phyloP scores from a whole-genome alignment of 73 alveolate genomes.

The Durusdinium trenchii region DNA sequence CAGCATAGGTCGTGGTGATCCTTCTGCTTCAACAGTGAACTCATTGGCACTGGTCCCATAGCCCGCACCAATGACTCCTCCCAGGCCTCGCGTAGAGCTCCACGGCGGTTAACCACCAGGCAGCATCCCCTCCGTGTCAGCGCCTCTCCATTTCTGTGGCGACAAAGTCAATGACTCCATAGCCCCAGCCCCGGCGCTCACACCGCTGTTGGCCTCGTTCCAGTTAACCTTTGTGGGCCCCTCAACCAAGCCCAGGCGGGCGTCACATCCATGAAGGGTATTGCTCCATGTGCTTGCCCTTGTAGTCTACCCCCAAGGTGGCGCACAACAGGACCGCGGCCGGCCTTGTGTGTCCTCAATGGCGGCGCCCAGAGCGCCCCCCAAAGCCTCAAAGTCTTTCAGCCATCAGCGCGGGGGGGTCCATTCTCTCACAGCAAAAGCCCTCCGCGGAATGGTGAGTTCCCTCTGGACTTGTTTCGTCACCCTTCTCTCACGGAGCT shows the following conservation, averaged over 20 bases:
- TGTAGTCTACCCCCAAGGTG: not conserved
- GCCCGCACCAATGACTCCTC: not conserved
- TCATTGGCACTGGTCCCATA: not conserved
- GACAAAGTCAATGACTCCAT: not conserved
- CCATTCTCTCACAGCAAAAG: not conserved
- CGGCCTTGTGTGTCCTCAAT: not conserved
- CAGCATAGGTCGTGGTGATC: not conserved
- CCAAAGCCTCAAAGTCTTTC: not conserved
- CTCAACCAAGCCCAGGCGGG: not conserved
- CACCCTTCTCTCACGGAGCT: not conserved
- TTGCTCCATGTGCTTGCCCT: not conserved
- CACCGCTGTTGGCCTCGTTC: not conserved
- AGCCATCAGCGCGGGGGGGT: not conserved
- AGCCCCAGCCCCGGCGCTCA: not conserved
- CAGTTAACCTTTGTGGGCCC: constrained; percentile 25
- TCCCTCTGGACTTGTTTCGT: not conserved
- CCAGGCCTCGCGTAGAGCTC: not conserved
- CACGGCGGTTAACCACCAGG: not conserved
- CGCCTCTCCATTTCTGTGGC: constrained; percentile 20
- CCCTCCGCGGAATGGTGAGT: not conserved
- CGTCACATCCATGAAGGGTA: not conserved
- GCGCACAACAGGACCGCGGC: not conserved
- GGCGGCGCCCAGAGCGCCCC: not conserved
- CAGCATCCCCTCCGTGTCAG: not conserved
- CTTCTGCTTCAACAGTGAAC: not conserved